Conservation (phyloP, 768 basidiomycete genomes). For the Russula lepida region DNA sequence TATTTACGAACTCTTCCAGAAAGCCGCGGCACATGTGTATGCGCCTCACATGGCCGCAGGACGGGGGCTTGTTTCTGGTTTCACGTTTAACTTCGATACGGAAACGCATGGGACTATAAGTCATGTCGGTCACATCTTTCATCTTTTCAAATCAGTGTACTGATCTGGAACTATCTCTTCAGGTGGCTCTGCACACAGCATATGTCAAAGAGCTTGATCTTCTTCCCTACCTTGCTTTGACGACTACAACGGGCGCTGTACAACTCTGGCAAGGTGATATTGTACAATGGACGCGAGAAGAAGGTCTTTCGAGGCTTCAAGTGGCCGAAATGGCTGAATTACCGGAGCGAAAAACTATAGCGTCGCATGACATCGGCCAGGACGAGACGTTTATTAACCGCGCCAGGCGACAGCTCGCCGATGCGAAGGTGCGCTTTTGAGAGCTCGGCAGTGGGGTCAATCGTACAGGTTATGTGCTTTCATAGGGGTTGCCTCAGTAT, state of each 20-base stretch:
- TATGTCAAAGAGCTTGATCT: conserved; percentile 32
- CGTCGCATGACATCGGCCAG: conserved; percentile 28
- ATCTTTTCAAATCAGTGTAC: neutral
- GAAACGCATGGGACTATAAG: conserved; percentile 55
- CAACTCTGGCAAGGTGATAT: conserved; percentile 61
- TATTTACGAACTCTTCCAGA: conserved; percentile 31
- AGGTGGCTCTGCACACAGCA: conserved; percentile 50
- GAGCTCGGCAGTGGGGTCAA: neutral
- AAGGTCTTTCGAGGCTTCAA: conserved; percentile 57
- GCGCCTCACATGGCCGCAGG: conserved; percentile 40
- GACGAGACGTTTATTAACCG: conserved; percentile 45
- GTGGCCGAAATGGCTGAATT: conserved; percentile 70
- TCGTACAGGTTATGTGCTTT: neutral
- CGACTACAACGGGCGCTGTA: conserved; percentile 68
- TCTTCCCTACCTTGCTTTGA: conserved; percentile 41
- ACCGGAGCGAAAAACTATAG: conserved; percentile 45
- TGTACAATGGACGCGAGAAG: conserved; percentile 73
- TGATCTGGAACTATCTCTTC: neutral
- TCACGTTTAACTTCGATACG: conserved; percentile 59
- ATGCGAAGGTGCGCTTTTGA: conserved; percentile 43
- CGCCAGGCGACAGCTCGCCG: conserved; percentile 46
- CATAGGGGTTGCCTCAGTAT: conserved; percentile 64
- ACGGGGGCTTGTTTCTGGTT: conserved; percentile 41
- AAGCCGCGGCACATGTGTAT: conserved; percentile 46
- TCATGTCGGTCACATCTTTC: conserved; percentile 40